phyloP scores from a whole-genome alignment of 495 filamentous ascomycete genomes.

The Lasiosphaeria ovina region DNA sequence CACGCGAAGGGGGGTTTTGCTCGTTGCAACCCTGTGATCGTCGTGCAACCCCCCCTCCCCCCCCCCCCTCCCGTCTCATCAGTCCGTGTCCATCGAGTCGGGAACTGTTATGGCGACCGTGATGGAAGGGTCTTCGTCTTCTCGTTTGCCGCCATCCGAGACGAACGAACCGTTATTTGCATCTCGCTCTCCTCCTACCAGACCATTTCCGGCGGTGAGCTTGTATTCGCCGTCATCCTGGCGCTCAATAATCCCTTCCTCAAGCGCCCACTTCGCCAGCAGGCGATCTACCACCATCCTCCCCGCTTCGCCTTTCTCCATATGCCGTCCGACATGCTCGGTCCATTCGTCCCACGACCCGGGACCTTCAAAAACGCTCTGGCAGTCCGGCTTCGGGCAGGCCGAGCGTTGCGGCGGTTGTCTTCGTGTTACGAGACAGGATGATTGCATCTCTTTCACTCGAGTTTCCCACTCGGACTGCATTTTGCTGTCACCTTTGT shows the following conservation, averaged over 20 bases:
- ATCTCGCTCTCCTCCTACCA: constrained; percentile 20
- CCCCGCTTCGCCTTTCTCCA: constrained; percentile 62
- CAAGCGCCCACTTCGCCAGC: constrained; percentile 56
- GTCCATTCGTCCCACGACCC: constrained; percentile 83
- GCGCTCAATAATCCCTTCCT: constrained; percentile 56
- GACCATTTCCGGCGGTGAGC: constrained; percentile 37
- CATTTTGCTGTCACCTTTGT: constrained; percentile 52
- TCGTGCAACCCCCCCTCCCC: too few relatives aligned
- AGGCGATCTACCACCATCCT: constrained; percentile 50
- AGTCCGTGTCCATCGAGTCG: constrained; percentile 31
- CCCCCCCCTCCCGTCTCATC: background rate
- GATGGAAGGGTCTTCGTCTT: constrained; percentile 39
- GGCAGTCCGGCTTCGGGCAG: constrained; percentile 71
- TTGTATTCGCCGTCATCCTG: constrained; percentile 50
- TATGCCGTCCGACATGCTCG: constrained; percentile 89
- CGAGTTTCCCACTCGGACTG: constrained; percentile 55
- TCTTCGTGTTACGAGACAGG: constrained; percentile 69
- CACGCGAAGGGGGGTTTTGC: background rate
- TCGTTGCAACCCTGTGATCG: background rate
- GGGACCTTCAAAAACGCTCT: constrained; percentile 62
- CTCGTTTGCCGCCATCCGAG: constrained; percentile 21
- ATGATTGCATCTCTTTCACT: constrained; percentile 58
- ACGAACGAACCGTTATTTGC: constrained; percentile 13
- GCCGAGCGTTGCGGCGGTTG: constrained; percentile 62
- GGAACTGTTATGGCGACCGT: constrained; percentile 28